Base-by-base conservation (phyloP, 441 rosid species). In the Bruguiera hainesii region DNA sequence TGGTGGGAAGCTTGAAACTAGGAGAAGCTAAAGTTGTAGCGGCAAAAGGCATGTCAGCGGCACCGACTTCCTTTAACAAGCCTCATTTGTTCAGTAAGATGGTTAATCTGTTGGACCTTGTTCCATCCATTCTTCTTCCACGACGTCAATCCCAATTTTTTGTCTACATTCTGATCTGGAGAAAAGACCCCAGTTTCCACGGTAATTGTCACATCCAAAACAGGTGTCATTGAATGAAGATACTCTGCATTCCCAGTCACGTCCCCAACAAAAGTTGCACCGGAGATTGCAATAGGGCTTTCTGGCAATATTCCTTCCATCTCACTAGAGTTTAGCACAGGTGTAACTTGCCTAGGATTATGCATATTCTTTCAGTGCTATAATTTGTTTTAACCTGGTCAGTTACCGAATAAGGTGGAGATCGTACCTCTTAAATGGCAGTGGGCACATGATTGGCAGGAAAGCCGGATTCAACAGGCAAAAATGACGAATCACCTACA, bases 71-170 rank as follows among this genome's bases (percentile, higher is more conserved):
- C 26, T 26, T 26, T 26, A 26, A 26, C 26, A 26, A 26, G 26
- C 68, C 83, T 89, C 95, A 95, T 86, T 65, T 87, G 87, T 74
- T 80, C 90, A 10, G 95, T 80, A 23, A 90, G 91, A 58, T 86
- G 75, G 84, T 87, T 86, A 90, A 86, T 71, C 61, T 73, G 77
- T 73, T 83, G 78, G 28, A 73, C 56, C 72, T 75, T 77, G 68
- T 77, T 80, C 87, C 87, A 72, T 49, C 75, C 87, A 57, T 76
- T 77, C 55, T 75, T 85, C 57, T 64, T 66, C 73, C 56, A 69
- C 6, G 72, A 18, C 33, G 49, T 71, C 20, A 55, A 64, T 49
- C 71, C 91, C 68, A 71, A 79, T 31, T 79, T 82, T 71, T 64
- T 49, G 16, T 72, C 80, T 66, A 64, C 65, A 63, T 79, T 78